phyloP scores from a whole-genome alignment of 345 rosid genomes.

The Gossypium australe region DNA sequence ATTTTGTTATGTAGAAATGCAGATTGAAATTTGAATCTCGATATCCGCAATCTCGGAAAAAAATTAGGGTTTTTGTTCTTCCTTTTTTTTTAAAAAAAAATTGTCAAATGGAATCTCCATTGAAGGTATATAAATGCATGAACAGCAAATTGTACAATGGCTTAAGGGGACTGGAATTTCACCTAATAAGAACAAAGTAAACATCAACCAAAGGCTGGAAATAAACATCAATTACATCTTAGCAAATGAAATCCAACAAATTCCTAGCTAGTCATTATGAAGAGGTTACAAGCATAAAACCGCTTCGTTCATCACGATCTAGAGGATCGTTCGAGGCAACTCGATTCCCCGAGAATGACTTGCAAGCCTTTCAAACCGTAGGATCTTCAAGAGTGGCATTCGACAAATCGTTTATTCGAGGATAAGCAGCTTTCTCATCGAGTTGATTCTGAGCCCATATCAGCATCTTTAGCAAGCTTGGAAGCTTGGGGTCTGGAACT shows the following conservation, averaged over 20 bases:
- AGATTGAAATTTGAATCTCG: background rate
- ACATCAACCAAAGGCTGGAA: conserved; percentile 17
- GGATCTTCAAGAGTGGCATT: conserved; percentile 76
- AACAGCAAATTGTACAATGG: conserved; percentile 5
- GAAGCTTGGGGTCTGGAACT: conserved; percentile 86
- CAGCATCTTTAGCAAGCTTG: conserved; percentile 87
- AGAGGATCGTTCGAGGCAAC: background rate
- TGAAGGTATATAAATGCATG: too few relatives aligned
- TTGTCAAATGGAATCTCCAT: too few relatives aligned
- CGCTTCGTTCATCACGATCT: background rate
- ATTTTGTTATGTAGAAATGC: background rate
- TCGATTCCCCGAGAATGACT: background rate
- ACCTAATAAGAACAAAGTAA: conserved; percentile 17
- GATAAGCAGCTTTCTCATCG: conserved; percentile 84
- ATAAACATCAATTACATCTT: conserved; percentile 16
- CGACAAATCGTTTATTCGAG: conserved; percentile 72
- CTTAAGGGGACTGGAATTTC: conserved; percentile 8
- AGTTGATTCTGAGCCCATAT: conserved; percentile 88
- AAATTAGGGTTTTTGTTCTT: background rate
- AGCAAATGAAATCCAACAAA: conserved; percentile 20
- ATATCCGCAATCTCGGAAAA: background rate
- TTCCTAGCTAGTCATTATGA: conserved; percentile 17
- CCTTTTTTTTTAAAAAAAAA: too few relatives aligned
- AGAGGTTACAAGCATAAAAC: conserved; percentile 1
- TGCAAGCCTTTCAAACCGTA: conserved; percentile 30